Evolutionary conservation across 1,284 basidiomycete species (phyloP), one percentile per base, ranked within the genome.

Genomic region (Trametes hirsuta): DNA sequence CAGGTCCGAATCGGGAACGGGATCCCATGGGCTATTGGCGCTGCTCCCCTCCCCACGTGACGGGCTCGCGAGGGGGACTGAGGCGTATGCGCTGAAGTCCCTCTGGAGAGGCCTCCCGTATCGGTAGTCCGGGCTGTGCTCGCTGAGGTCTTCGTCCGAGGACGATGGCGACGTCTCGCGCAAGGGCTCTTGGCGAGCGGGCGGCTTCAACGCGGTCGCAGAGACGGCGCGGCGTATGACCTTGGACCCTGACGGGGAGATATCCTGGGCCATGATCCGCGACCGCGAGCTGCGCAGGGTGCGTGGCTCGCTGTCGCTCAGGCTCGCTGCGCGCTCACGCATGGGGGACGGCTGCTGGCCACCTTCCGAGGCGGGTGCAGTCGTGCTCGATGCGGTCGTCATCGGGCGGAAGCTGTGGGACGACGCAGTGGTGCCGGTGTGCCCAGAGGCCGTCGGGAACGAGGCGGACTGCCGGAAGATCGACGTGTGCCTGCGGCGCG

Each of bases 1-100:
- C 15, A 80, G 66, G 24, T 81, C 79, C 14, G 68, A 63, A 50
- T 80, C 73, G n/a, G 68, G 59, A 2, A 65, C 52, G 9, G 63
- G 60, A 30, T 53, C 58, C 65, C 61, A 57, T 40, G 55, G 25
- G 58, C 18, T 18, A 1, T 42, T 35, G 14, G 52, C 39, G 14
- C 41, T 39, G 18, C 44, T 44, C 22, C 34, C 48, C 30, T 48
- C 54, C 18, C 15, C 24, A 30, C 41, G 58, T 34, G 47, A 52
- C 12, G 58, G 57, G 42, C 47, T 64, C 25, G 55, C 58, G 21
- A 52, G 50, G 6, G 60, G 59, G 36, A 66, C 49, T 30, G 68
- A 56, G 5, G 66, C 34, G 46, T 71, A 69, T 39, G 61, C 60
- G 39, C 67, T 65, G 10, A 58, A 49, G 6, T 49, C 42, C 15